Base-by-base conservation (phyloP, 129 eudicot species). In the Escallonia rubra region DNA sequence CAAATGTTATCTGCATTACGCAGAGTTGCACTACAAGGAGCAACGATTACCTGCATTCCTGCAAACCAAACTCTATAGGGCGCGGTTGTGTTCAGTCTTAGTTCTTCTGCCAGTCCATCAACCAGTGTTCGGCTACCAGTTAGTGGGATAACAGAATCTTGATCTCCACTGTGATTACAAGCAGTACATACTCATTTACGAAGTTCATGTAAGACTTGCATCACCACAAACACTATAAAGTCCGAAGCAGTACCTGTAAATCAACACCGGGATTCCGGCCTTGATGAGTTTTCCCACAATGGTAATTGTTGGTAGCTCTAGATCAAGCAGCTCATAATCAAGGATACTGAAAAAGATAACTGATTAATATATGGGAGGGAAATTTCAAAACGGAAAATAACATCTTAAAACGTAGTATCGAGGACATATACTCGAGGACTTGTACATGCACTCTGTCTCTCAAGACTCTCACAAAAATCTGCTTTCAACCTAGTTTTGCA, bases 71-170 rank as follows among this genome's bases (percentile, higher is more conserved):
- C 82, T 64, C 85, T 66, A 52, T 76, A 79, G 4, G 85, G 79
- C 3, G 61, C 72, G 6, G 72, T 79, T 57, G 91, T 73, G 13
- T 56, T 66, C 4, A 86, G 67, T 55, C 63, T 40, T 58, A 82
- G 43, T 42, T 76, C 69, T 61, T 66, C 16, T 51, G 91, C 91
- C 14, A 82, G 81, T 48, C 66, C 38, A 45, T 75, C 76, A 10
- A 79, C 85, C 41, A 81, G 57, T 70, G 34, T 81, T 47, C 91
- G 69, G 41, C 78, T 85, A 47, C 84, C 85, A 4, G 85, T 81
- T 14, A 85, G 66, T 45, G 91, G 91, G 39, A 85, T 81, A 15
- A 77, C 83, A 4, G 86, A 81, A 72, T 85, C 91, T 77, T 85
- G 91, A 82, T 85, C 91, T 4, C 91, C 91, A 66, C 91, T 85